These are phyloP conservation scores for Salix koriyanagi DNA, from an alignment of 345 rosid species.

Conservation along the genomic window DNA sequence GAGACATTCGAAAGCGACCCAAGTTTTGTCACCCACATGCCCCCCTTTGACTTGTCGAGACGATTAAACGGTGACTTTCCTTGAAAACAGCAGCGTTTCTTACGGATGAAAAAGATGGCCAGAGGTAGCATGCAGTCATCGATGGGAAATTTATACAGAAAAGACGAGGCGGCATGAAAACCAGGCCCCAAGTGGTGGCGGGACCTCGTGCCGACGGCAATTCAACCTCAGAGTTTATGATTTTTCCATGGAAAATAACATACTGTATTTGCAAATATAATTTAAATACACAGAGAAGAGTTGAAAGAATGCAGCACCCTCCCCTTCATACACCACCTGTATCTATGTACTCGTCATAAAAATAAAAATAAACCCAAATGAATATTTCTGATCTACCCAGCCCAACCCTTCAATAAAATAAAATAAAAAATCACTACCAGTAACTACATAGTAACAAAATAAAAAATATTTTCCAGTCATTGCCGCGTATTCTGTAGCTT, in stretches of 20 bases:
- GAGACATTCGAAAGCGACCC: conserved; percentile 1
- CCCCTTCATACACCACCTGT: neutral
- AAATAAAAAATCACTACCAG: neutral
- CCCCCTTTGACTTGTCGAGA: neutral
- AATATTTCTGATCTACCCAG: conserved; percentile 4
- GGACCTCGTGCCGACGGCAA: neutral
- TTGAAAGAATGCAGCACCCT: conserved; percentile 8
- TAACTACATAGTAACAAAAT: neutral
- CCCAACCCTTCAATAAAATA: neutral
- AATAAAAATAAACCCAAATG: conserved; percentile 1
- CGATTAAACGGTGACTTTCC: too few relatives aligned
- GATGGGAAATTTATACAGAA: neutral
- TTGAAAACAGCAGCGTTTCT: neutral
- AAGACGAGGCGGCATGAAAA: neutral
- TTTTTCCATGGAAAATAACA: neutral
- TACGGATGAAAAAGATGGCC: neutral
- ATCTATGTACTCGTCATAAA: neutral
- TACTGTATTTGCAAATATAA: neutral
- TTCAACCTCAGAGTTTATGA: neutral
- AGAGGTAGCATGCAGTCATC: neutral
- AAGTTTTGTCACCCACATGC: neutral
- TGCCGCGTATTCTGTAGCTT: conserved; percentile 60
- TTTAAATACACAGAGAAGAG: neutral
- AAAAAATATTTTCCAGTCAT: conserved; percentile 26
- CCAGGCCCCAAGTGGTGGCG: neutral